Evolutionary conservation across 495 filamentous ascomycete genomes (phyloP).

Genomic region (Parachaetomium inaequale): DNA sequence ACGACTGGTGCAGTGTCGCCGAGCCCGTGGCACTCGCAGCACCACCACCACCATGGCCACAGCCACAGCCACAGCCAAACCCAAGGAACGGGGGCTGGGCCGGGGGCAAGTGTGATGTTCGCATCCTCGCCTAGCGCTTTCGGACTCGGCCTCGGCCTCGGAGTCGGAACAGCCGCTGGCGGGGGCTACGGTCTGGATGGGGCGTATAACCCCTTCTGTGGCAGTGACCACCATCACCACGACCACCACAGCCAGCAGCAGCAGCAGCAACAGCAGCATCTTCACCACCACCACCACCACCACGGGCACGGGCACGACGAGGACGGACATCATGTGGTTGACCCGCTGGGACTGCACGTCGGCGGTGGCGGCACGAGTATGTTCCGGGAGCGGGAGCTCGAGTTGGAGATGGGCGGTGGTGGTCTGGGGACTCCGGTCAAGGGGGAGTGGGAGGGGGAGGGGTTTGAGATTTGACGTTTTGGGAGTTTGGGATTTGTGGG

Average conservation of each 20-base stretch:
- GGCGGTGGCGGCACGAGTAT: neutral
- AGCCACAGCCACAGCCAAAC: neutral
- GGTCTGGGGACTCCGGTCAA: constrained; percentile 26
- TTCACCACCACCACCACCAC: constrained; percentile 24
- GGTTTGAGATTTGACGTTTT: constrained; percentile 4
- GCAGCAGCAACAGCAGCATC: constrained; percentile 15
- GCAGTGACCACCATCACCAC: constrained; percentile 32
- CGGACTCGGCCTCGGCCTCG: neutral
- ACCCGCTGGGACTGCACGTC: neutral
- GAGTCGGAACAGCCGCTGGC: constrained; percentile 14
- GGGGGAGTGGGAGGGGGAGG: constrained; percentile 34
- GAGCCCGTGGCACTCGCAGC: constrained; percentile 5
- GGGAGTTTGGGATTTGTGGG: neutral
- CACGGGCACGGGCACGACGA: constrained; percentile 26
- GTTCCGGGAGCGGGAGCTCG: constrained; percentile 12
- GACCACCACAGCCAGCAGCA: constrained; percentile 24
- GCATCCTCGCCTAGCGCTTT: neutral
- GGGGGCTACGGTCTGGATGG: constrained; percentile 3
- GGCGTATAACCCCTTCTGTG: constrained; percentile 17
- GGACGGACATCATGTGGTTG: constrained; percentile 18
- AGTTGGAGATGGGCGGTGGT: neutral
- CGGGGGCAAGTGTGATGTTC: no score
- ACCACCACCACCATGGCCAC: constrained; percentile 9
- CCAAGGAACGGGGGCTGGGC: no score
- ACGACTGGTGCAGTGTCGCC: neutral